Conservation (phyloP, 1,284 basidiomycete species). For the Naganishia sp. region DNA sequence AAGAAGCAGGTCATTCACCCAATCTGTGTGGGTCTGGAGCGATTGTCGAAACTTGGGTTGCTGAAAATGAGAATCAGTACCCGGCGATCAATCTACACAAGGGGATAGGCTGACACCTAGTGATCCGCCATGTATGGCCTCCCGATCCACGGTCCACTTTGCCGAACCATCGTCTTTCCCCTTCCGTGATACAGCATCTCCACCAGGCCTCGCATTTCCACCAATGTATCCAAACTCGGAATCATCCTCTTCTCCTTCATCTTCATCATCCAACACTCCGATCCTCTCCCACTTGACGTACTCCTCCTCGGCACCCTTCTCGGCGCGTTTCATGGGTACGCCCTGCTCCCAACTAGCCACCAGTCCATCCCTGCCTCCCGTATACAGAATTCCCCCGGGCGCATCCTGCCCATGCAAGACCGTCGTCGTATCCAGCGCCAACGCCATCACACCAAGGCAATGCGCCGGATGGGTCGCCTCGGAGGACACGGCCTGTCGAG, state of each 20-base stretch:
- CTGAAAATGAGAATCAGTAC: background rate
- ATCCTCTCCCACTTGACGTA: conserved; percentile 47
- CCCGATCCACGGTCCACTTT: conserved; percentile 25
- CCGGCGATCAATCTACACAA: background rate
- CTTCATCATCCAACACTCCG: conserved; percentile 60
- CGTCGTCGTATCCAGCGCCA: conserved; percentile 83
- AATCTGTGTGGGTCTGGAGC: conserved; percentile 84
- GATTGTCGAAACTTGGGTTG: conserved; percentile 71
- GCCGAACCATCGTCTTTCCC: background rate
- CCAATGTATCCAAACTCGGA: background rate
- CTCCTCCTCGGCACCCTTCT: conserved; percentile 37
- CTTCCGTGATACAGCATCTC: background rate
- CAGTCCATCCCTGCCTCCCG: conserved; percentile 88
- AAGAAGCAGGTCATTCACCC: conserved; percentile 93
- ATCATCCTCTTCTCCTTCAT: conserved; percentile 61
- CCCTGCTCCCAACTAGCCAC: conserved; percentile 88
- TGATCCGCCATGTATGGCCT: conserved; percentile 60
- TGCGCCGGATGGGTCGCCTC: conserved; percentile 66
- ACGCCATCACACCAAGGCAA: conserved; percentile 78
- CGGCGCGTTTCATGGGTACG: conserved; percentile 62
- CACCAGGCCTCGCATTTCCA: background rate
- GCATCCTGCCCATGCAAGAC: conserved; percentile 61
- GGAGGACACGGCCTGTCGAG: too few species aligned
- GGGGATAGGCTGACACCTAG: conserved; percentile 35
- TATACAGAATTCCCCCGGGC: conserved; percentile 92